Base-by-base conservation (phyloP, 192 early-diverging fungal species). In the Fimicolochytrium jonesii region DNA sequence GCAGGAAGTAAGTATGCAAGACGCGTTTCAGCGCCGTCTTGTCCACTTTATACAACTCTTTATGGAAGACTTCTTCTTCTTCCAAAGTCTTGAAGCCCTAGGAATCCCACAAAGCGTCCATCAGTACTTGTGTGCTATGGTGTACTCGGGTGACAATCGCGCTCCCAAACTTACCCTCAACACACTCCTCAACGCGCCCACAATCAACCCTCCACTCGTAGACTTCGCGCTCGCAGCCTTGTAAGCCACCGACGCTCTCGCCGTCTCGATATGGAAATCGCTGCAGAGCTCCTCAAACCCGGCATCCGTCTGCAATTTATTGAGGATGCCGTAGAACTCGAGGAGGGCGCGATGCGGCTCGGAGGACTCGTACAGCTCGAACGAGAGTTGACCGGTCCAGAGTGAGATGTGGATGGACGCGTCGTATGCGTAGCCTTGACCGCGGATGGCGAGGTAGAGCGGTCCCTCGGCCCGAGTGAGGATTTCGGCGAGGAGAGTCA, bases 391-490 rank as follows among this genome's bases (percentile, higher is more conserved):
- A 11, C 79, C 79, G 0, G 78, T 57, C 87, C 88, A 88, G 26
- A 75, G 20, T n/a, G 68, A 64, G 15, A 80, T 62, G 25, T 61
- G 50, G 20, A 93, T 57, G 2, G 74, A 76, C 10, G 83, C 80
- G 56, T 80, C 87, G 65, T 93, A 93, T 0, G 91, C 88, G 52
- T 81, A 90, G 22, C 80, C 80, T 56, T 70, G 56, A 15, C 90
- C 90, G 34, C 92, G 82, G 23, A 92, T 80, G 0, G 84, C 83
- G 7, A 76, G 86, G 73, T 85, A 90, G 3, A 94, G 70, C 0
- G 89, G 88, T 0, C 92, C 92, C 44, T 91, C 90, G 3, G 76
- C 72, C 23, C 86, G 76, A 7, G 85, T 81, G 6, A 94, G 66
- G 10, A 92, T 62, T 53, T 87, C 85, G n/a, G 78, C 70, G 20